phyloP scores from a whole-genome alignment of 805 yeast genomes.

The Yarrowia sp. region DNA sequence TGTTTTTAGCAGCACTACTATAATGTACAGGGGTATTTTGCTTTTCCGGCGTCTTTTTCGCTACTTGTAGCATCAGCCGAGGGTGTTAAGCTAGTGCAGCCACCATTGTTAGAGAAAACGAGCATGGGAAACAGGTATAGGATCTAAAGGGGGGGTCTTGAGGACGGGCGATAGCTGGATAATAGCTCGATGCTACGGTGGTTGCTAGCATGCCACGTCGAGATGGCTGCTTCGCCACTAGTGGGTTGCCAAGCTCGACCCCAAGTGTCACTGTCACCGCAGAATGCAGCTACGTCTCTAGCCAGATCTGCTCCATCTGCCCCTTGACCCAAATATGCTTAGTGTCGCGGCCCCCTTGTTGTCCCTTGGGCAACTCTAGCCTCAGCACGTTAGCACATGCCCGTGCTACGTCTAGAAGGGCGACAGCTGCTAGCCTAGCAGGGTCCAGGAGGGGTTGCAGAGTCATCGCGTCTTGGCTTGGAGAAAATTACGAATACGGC shows the following conservation, averaged over 20 bases:
- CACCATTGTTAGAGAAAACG: background rate
- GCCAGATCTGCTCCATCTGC: conserved; percentile 24
- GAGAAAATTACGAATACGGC: background rate
- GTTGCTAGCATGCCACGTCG: background rate
- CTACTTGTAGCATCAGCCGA: background rate
- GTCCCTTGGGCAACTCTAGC: conserved; percentile 18
- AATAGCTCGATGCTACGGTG: conserved; percentile 15
- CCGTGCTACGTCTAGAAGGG: conserved; percentile 14
- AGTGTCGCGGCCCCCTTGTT: background rate
- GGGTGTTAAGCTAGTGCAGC: background rate
- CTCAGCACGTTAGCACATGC: conserved; percentile 17
- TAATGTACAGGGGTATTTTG: conserved; percentile 1
- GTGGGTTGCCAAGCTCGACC: conserved; percentile 4
- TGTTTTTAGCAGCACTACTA: background rate
- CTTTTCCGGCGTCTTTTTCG: conserved; percentile 1
- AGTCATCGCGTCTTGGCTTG: conserved; percentile 1
- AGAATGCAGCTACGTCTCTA: conserved; percentile 4
- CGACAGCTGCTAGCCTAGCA: conserved; percentile 1
- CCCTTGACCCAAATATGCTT: conserved; percentile 30
- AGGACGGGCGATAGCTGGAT: background rate
- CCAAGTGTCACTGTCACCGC: background rate
- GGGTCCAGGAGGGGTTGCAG: background rate
- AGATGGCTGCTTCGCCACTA: conserved; percentile 22
- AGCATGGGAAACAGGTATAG: background rate
- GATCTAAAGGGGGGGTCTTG: background rate